Evolutionary conservation across 805 yeast species (phyloP), one percentile per base, ranked within the genome.

Genomic region (Starmerella etchellsii): DNA sequence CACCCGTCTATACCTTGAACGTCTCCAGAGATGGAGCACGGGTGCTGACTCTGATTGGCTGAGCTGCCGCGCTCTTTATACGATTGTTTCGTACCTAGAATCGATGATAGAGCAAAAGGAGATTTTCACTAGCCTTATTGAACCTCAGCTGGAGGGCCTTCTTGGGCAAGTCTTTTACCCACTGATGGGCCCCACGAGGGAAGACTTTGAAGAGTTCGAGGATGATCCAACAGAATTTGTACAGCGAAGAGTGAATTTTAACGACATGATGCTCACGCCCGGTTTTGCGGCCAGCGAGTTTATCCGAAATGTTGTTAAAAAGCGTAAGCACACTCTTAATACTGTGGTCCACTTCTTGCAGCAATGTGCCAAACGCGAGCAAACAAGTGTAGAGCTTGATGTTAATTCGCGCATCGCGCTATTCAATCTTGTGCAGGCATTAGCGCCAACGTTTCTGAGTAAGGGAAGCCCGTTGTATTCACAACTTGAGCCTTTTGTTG

Each of bases 161-260:
- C 64, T 88, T 27, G 63, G 76, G 11, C 84, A 78, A 50, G 74
- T 88, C 41, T 68, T 88, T 9, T 79, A 71, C 60, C 94, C 94
- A 2, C 62, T 80, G 42, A 60, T 88, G 42, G 73, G 85, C 49
- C 81, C 91, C 1, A 67, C 71, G 7, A 77, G 76, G 40, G 75
- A 70, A 6, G 73, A 75, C 16, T 63, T 83, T 41, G 93, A 81
- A 49, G 60, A 73, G 4, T 87, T 81, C 62, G 93, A 84, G 47
- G 75, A 71, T 46, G 95, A 87, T 52, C 95, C 95, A 3, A 79
- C 74, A 41, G 95, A 85, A 56, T 91, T 83, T 57, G 75, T 88
- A 41, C 81, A 83, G 58, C 66, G 76, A 39, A 71, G 71, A 40
- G 68, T 84, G 52, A 84, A 78, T 57, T 62, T 49, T 23, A 67